Evolutionary conservation across 78 protist species (phyloP).

Genomic region (Dictyostelium intermedium): DNA sequence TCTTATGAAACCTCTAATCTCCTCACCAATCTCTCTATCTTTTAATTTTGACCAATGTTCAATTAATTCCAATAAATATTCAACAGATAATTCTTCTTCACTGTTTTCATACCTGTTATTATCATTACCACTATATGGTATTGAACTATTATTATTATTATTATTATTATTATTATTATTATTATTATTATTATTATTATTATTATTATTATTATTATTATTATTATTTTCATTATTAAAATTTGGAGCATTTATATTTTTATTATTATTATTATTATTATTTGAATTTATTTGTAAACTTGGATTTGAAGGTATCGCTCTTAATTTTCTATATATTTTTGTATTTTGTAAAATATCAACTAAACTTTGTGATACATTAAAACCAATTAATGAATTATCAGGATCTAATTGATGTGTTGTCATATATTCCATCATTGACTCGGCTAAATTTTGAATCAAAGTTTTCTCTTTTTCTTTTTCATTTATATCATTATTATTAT

Average conservation of each 20-base stretch:
- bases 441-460: background rate
- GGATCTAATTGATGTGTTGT: conserved; percentile 20
- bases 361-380: background rate
- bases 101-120: background rate
- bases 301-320: conserved; percentile 28
- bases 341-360: conserved; percentile 9
- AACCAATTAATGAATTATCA: conserved; percentile 63
- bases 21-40: conserved; percentile 3
- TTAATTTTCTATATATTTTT: conserved; percentile 5
- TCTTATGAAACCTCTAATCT: conserved; percentile 1
- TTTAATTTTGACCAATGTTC: conserved; percentile 28
- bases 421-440: background rate
- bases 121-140: background rate
- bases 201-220: no score
- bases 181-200: background rate
- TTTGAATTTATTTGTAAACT: background rate
- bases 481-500: background rate
- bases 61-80: conserved; percentile 30
- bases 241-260: no score
- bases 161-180: background rate
- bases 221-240: no score
- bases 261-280: background rate
- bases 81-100: background rate
- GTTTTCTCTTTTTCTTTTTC: conserved; percentile 21
- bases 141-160: background rate